phyloP scores from a whole-genome alignment of 2,329 filamentous ascomycete genomes.

The Cercospora beticola region DNA sequence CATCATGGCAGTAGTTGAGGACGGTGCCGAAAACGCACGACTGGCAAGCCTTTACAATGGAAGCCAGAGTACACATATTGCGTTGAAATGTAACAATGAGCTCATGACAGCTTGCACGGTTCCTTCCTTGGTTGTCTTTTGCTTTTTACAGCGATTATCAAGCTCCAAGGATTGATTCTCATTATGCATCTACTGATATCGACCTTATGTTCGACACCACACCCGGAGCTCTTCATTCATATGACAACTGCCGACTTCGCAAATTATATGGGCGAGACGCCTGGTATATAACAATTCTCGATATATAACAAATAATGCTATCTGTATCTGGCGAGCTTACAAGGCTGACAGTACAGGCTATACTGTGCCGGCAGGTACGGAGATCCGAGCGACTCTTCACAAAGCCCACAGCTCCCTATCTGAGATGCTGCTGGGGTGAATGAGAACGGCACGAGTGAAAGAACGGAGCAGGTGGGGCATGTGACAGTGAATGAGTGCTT shows the following conservation, averaged over 20 bases:
- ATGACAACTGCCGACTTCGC: not conserved
- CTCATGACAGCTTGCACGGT: not conserved
- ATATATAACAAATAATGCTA: not conserved
- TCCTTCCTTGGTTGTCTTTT: not conserved
- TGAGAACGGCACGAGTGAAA: not conserved
- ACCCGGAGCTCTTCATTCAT: not conserved
- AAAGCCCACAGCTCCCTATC: not conserved
- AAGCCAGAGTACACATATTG: not conserved
- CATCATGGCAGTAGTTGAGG: no score
- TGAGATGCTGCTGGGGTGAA: not conserved
- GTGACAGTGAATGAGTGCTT: not conserved
- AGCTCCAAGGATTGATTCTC: not conserved
- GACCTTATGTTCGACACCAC: not conserved
- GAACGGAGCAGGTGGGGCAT: not conserved
- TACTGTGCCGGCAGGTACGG: not conserved
- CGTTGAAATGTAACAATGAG: not conserved
- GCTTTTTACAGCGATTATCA: not conserved
- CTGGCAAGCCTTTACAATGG: not conserved
- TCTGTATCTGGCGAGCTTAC: not conserved
- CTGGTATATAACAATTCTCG: not conserved
- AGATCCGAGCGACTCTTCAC: not conserved
- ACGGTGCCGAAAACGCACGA: no score
- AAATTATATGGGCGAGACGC: not conserved
- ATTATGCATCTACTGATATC: not conserved
- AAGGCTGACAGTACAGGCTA: not conserved